Percentiles rank a stretch among this genome's conserved stretches.
phyloP scores from a whole-genome alignment of 257 asterid species.

The Jacaranda copaia region DNA sequence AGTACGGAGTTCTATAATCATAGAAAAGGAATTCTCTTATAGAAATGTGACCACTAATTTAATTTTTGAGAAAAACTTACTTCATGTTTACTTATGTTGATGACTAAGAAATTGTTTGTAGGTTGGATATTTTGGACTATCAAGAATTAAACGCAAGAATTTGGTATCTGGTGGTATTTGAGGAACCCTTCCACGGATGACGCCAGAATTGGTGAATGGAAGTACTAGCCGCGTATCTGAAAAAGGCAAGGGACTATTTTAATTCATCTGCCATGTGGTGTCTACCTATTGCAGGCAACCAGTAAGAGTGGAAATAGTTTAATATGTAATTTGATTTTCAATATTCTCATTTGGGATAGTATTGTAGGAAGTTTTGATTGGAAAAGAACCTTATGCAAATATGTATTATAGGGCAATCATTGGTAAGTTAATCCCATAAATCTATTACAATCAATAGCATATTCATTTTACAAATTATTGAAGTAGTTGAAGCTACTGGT shows the following conservation, averaged over 20 bases:
- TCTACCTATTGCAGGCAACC: constrained; percentile 20
- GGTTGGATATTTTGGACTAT: constrained; percentile 85
- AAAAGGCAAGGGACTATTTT: constrained; percentile 49
- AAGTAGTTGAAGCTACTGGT: constrained; percentile 16
- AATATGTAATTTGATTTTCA: constrained; percentile 31
- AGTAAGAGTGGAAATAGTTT: constrained; percentile 21
- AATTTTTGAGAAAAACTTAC: constrained; percentile 5
- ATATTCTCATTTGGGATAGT: constrained; percentile 77
- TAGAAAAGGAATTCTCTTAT: not conserved
- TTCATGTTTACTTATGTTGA: constrained; percentile 19
- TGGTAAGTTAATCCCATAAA: constrained; percentile 50
- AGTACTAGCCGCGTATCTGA: constrained; percentile 70
- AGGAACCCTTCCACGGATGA: constrained; percentile 88
- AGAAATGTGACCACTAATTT: constrained; percentile 2
- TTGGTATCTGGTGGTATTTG: constrained; percentile 82
- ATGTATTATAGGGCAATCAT: constrained; percentile 86
- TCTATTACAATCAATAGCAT: constrained; percentile 17
- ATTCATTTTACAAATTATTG: constrained; percentile 2
- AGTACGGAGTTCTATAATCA: not conserved
- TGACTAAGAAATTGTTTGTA: constrained; percentile 38
- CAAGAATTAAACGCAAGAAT: constrained; percentile 73
- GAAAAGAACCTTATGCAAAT: constrained; percentile 80
- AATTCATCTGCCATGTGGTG: constrained; percentile 6
- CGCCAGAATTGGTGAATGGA: constrained; percentile 77
- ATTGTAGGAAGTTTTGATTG: constrained; percentile 81